Conservation (phyloP, 306 rosid species). For the Vigna radiata region DNA sequence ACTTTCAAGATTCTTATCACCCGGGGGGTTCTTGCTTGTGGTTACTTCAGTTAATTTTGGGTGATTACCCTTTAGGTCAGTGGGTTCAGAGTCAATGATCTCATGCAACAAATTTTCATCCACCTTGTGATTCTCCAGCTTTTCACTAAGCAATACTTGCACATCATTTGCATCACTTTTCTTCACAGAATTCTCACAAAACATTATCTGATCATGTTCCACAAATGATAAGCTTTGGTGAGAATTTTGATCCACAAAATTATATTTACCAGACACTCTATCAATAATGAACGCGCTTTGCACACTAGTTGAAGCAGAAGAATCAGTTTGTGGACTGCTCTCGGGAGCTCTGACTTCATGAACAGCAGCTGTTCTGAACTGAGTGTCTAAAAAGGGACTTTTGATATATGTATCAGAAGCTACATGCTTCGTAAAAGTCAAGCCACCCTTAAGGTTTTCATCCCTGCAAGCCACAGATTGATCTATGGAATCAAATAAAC, state of each 20-base stretch:
- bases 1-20: constrained; percentile 43
- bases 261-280: constrained; percentile 38
- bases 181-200: constrained; percentile 40
- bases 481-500: constrained; percentile 45
- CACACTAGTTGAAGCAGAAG: constrained; percentile 48
- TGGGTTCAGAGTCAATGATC: constrained; percentile 42
- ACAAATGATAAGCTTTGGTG: constrained; percentile 41
- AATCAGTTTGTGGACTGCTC: constrained; percentile 40
- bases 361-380: constrained; percentile 42
- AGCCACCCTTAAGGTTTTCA: constrained; percentile 29
- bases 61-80: constrained; percentile 41
- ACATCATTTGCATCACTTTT: constrained; percentile 29
- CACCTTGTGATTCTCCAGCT: constrained; percentile 43
- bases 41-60: constrained; percentile 55
- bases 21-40: constrained; percentile 48
- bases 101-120: constrained; percentile 45
- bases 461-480: constrained; percentile 34
- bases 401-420: constrained; percentile 42
- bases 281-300: constrained; percentile 39
- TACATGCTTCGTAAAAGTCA: constrained; percentile 29
- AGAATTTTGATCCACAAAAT: constrained; percentile 32
- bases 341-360: constrained; percentile 36
- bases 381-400: constrained; percentile 34
- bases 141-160: constrained; percentile 38
- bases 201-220: constrained; percentile 39